Base-by-base conservation (phyloP, 2,329 filamentous ascomycete genomes). In the Beauveria australis region DNA sequence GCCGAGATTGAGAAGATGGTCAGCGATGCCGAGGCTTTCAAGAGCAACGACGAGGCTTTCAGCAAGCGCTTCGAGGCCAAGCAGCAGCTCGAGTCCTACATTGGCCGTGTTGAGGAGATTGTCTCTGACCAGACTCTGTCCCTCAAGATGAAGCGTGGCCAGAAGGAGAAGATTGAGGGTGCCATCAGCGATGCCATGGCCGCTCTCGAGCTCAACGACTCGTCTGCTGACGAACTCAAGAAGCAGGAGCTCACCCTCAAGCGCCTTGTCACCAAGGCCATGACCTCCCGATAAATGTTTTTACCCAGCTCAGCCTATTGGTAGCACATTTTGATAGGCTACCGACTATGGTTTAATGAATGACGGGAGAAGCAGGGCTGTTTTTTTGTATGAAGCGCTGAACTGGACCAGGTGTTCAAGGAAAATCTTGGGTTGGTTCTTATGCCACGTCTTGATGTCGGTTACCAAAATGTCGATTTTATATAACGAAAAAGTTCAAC, bases 231-330 rank as follows among this genome's bases (percentile, higher is more conserved):
- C 70, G 94, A 99, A 75, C 83, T 99, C 70, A 97, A 96, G 91
- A 97, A 97, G 91, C 96, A 97, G 88, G 94, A 99, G 85, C 83
- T 99, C 68, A 92, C 92, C 64, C 86, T 99, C 67, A 99, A 97
- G 91, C 86, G 94, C 73, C 86, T 96, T 69, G 92, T 99, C 71
- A 99, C 94, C 79, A 99, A 97, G 89, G 92, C 90, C 71, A 96
- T 96, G 91, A 87, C 91, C 67, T 92, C 91, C 73, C 88, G 91
- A 79, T 96, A 92, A 86, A 74, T 68, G 64, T 58, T 65, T 62
- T 62, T 26, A 19, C 46, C 37, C 49, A 40, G 41, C n/a, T 40
- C 53, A 49, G 30, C 41, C 43, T 44, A 41, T 57, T 37, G 46
- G n/a, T 30, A 24, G 52, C 53, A 37, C 37, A 16, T n/a, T 16